Evolutionary conservation across 2,329 filamentous ascomycete species (phyloP).

Genomic region (Bipolaris bicolor): DNA sequence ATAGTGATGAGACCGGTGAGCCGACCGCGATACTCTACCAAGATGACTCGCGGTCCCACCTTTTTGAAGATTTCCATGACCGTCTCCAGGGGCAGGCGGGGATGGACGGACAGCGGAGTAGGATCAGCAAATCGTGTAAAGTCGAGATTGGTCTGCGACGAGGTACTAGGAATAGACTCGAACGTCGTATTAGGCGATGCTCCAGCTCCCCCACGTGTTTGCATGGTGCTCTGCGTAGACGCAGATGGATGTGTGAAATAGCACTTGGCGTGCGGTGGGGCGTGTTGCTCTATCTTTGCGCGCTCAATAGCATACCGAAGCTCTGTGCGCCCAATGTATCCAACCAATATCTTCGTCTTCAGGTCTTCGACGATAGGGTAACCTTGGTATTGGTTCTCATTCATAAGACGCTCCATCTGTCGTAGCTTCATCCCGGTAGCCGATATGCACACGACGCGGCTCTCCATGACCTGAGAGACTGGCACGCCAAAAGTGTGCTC

Average conservation of each 20-base stretch:
- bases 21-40: conserved; percentile 87
- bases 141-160: conserved; percentile 67
- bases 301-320: conserved; percentile 88
- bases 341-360: conserved; percentile 73
- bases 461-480: conserved; percentile 88
- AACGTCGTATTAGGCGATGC: conserved; percentile 56
- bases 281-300: conserved; percentile 65
- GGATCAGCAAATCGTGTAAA: conserved; percentile 87
- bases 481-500: conserved; percentile 96
- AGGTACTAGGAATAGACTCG: conserved; percentile 64
- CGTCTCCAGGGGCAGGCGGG: conserved; percentile 88
- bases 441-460: conserved; percentile 74
- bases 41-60: conserved; percentile 90
- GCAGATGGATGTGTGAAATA: conserved; percentile 64
- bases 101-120: conserved; percentile 89
- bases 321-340: conserved; percentile 93
- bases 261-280: conserved; percentile 74
- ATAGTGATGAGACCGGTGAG: conserved; percentile 88
- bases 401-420: conserved; percentile 77
- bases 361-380: conserved; percentile 87
- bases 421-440: conserved; percentile 74
- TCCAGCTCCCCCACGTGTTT: conserved; percentile 29
- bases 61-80: conserved; percentile 99
- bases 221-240: conserved; percentile 10
- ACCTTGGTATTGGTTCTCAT: conserved; percentile 83